A percentile compares a stretch with the other conserved stretches of the same genome.
phyloP scores from a whole-genome alignment of 495 filamentous ascomycete species.

The Aspergillus biplanus region DNA sequence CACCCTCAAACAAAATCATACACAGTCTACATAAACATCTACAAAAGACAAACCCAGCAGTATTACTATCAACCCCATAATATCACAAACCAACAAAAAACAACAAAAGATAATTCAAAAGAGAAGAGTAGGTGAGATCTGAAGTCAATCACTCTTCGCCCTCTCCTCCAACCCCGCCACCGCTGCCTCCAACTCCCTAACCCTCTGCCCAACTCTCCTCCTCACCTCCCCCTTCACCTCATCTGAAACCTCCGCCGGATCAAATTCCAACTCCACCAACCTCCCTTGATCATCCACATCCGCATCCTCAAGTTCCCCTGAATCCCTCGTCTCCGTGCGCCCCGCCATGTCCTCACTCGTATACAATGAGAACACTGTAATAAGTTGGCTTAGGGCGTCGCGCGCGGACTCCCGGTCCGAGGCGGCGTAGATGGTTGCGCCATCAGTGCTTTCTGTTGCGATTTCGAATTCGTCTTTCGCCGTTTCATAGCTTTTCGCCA shows the following conservation, averaged over 20 bases:
- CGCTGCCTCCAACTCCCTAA: constrained; percentile 48
- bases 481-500: constrained; percentile 34
- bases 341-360: constrained; percentile 22
- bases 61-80: not conserved
- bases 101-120: not conserved
- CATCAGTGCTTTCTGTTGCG: constrained; percentile 48
- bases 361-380: constrained; percentile 42
- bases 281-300: constrained; percentile 17
- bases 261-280: constrained; percentile 37
- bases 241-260: constrained; percentile 33
- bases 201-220: constrained; percentile 44
- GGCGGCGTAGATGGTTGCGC: constrained; percentile 50
- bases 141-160: constrained; percentile 37
- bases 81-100: not conserved
- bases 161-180: constrained; percentile 47
- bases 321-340: constrained; percentile 5
- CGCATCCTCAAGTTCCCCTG: not conserved
- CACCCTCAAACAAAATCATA: not conserved
- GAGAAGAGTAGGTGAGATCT: not conserved
- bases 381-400: constrained; percentile 45
- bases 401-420: constrained; percentile 50
- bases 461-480: constrained; percentile 55
- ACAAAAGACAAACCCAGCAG: not conserved
- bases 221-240: constrained; percentile 42
- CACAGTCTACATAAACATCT: not conserved